Evolutionary conservation across 1,284 basidiomycete genomes (phyloP), one percentile per base, ranked within the genome.

Genomic region (Malassezia furfur): DNA sequence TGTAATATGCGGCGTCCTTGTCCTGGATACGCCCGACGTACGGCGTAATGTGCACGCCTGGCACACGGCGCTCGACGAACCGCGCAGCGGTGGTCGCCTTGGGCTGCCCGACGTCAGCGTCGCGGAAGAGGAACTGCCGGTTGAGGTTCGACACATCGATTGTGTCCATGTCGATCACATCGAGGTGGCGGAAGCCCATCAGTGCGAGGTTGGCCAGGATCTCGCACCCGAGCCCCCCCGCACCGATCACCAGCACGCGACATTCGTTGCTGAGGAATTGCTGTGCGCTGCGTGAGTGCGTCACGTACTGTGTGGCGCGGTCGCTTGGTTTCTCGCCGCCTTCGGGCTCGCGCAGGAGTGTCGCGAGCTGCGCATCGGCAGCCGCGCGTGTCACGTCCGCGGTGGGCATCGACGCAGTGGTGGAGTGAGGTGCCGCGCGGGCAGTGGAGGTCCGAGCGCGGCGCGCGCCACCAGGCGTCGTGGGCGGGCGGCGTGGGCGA

Each of bases 81-180:
- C 91, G 87, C 25, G 94, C 93, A 0, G 94, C 94, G 3, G 88
- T 86, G 35, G 81, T 85, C 1, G 94, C 93, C 77, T 99, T 99
- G 3, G 91, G 84, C 65, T 88, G 82, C 10, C 94, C 94, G 1
- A 99, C 89, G 72, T 99, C 94, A 68, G 84, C 85, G 35, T 79
- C 84, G 63, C 93, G 82, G 79, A 99, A 99, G 41, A 99, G 79
- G 76, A 98, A 99, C 76, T 99, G 94, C 43, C 94, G 83, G 77
- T 99, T 99, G 65, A 99, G 80, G 73, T 99, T 99, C 69, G 90
- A 94, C 68, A 98, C 88, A 76, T 99, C 94, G 75, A 98, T 99
- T 5, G 93, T 96, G 79, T 99, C 94, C 93, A 99, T 98, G 79
- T 99, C 94, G 74, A 99, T 98, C 64, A 99, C 91, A 79, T 98